Evolutionary conservation across 164 flowering plant genomes (phyloP), one percentile per base, ranked within the genome.

Genomic region (Vitis cinerea): DNA sequence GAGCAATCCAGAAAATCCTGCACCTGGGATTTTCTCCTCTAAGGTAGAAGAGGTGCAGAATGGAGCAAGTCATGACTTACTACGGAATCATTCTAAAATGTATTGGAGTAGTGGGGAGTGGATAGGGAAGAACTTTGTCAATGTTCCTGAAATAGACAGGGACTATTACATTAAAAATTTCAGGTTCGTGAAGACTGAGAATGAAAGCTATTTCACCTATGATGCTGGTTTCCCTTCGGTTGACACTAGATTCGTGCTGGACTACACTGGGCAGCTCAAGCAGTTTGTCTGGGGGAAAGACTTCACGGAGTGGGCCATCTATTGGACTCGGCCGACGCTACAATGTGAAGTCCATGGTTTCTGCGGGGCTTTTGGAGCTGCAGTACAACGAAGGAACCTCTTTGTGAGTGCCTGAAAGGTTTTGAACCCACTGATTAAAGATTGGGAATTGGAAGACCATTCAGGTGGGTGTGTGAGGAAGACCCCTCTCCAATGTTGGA

Each of bases 401-500:
- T 59, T 50, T 74, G 76, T 63, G 50, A n/a, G 10, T 74, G 68
- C 50, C 3, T 74, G 48, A 3, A n/a, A 37, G 74, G 71, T 11
- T 75, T 75, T 49, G 57, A 52, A 11, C 74, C 74, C 1, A 61
- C 49, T 2, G 23, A 6, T 4, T 9, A 13, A 47, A 6, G 31
- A 54, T 27, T 75, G 71, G 78, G 55, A 48, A 14, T 61, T 59
- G 56, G 60, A 17, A 9, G 78, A 71, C 63, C 68, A 59, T 19
- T 70, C 80, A n/a, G 64, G 66, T 50, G 84, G 84, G 37, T 81
- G 84, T 47, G 61, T 12, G 52, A 70, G 84, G 72, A 54, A 9
- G 3, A 47, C 65, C 15, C n/a, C 16, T 52, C 19, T 70, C 14
- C 37, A 63, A 12, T 70, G 72, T 19, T 17, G 30, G 9, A 55